Base-by-base conservation (phyloP, 192 early-diverging fungal species). In the Backusella westeae region DNA sequence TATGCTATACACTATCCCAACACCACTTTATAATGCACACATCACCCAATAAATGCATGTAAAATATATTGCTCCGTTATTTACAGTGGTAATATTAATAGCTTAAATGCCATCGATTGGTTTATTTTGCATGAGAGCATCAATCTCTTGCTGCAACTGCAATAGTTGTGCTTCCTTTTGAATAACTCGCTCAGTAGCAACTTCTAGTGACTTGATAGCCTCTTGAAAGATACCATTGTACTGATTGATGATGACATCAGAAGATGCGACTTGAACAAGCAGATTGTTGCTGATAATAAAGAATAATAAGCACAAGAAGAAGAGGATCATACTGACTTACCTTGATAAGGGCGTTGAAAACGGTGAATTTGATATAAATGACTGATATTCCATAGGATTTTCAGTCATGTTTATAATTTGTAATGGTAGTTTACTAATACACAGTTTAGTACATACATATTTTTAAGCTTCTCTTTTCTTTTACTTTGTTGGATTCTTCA, bases 351-450 rank as follows among this genome's bases (percentile, higher is more conserved):
- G 21, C 12, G 56, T 63, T 63, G 56, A 23, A 63, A 63, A 63
- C 10, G 56, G 23, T 15, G 56, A 23, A 63, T 63, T 63, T 1
- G 56, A 63, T 23, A 63, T 29, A 14, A 63, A 63, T 15, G 21
- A 14, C 3, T 63, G 56, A 29, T 63, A 63, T 29, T 29, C 56
- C 56, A 63, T 12, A 14, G 56, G 26, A 26, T 63, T 63, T 29
- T 63, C 56, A 29, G 23, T 63, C 56, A 63, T 63, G 56, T 29
- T 63, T 63, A 63, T 63, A 63, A 63, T 63, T 29, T 63, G 56
- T 12, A 63, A 63, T 26, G 56, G 56, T 4, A 63, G 3, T 29
- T 63, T 63, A 29, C 56, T 63, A 49, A 49, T 14, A 21, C 0
- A 49, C 3, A 49, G 19, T 49, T 49, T 19, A 49, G 46, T 21